Evolutionary conservation across 139 green algal species (phyloP).

Genomic region (Haematococcus lacustris): DNA sequence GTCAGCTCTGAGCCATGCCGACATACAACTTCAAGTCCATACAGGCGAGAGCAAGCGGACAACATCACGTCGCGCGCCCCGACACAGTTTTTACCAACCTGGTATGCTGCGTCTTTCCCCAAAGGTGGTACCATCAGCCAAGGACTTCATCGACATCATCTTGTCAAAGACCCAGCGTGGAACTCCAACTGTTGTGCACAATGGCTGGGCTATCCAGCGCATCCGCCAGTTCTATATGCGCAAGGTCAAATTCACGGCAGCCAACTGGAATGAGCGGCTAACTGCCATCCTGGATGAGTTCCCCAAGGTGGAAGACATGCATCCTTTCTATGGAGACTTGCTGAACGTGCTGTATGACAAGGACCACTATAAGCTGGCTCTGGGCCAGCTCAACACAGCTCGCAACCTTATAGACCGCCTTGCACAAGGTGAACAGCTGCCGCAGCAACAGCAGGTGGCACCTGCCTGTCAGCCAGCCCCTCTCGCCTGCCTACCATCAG

Average conservation of each 20-base stretch:
- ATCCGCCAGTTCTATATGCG: constrained; percentile 99
- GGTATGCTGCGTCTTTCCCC: too few species aligned
- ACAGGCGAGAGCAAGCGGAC: too few species aligned
- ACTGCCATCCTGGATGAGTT: constrained; percentile 94
- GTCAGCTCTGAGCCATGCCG: too few species aligned
- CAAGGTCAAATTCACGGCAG: constrained; percentile 93
- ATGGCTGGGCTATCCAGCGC: constrained; percentile 88
- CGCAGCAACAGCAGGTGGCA: too few species aligned
- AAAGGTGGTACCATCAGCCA: constrained; percentile 80
- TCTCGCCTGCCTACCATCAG: too few species aligned
- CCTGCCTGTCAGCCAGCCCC: too few species aligned
- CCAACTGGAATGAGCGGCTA: constrained; percentile 92
- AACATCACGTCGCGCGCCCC: too few species aligned
- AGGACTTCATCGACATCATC: constrained; percentile 98
- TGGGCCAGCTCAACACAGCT: constrained; percentile 93
- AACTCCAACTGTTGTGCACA: constrained; percentile 97
- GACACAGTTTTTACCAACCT: too few species aligned
- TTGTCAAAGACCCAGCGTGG: constrained; percentile 92
- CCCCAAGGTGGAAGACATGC: constrained; percentile 96
- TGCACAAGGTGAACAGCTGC: constrained; percentile 67
- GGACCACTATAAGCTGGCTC: constrained; percentile 99
- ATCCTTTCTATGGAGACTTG: constrained; percentile 97
- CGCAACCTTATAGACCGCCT: constrained; percentile 91
- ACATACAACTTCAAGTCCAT: constrained; percentile 97
- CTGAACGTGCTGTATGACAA: constrained; percentile 99